Conservation (phyloP, 2,329 filamentous ascomycete genomes). For the Xylaria sp. region DNA sequence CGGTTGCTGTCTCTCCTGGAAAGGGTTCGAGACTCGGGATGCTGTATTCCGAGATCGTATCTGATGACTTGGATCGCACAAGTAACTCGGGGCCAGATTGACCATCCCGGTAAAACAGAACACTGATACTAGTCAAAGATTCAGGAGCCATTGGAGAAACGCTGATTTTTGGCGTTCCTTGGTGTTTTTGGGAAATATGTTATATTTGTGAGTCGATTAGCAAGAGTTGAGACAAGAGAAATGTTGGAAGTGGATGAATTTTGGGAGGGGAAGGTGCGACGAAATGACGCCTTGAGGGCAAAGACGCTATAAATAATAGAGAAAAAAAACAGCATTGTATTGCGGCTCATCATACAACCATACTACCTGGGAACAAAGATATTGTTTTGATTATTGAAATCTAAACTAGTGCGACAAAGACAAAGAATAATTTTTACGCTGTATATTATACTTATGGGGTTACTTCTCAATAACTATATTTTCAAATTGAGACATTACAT, state of each 20-base stretch:
- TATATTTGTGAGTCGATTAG: background rate
- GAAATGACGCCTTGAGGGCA: background rate
- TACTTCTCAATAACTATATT: background rate
- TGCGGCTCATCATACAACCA: background rate
- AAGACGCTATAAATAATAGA: constrained; percentile 10
- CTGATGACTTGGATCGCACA: background rate
- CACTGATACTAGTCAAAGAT: background rate
- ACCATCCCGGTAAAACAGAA: constrained; percentile 2
- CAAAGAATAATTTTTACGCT: background rate
- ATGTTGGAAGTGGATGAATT: background rate
- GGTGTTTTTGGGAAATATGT: no score
- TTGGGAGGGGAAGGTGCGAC: background rate
- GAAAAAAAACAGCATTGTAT: constrained; percentile 1
- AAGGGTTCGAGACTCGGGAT: background rate
- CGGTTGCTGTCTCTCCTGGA: background rate
- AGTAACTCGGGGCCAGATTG: background rate
- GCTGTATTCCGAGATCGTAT: background rate
- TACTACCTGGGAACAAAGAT: background rate
- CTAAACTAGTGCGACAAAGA: background rate
- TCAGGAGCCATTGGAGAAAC: constrained; percentile 7
- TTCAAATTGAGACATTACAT: background rate
- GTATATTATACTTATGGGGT: background rate
- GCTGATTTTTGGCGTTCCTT: background rate
- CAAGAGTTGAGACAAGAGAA: background rate
- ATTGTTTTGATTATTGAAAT: background rate